Percentiles rank a stretch among this genome's conserved stretches.
phyloP scores from a whole-genome alignment of 23 red algal genomes.

The Gracilaria gracilis region DNA sequence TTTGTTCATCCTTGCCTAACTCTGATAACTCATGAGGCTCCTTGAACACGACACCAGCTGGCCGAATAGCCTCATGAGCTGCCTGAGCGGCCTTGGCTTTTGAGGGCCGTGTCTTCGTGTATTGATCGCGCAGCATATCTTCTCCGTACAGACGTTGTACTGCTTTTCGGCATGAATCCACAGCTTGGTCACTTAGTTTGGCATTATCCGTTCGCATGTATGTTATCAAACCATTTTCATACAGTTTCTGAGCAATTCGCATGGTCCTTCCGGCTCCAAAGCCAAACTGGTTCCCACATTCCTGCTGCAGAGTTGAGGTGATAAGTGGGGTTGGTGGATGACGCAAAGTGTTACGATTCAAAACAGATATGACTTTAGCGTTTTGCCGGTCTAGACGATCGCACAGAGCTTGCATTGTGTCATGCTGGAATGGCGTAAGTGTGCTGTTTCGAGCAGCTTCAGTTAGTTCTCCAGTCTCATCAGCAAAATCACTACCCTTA shows the following conservation, averaged over 20 bases:
- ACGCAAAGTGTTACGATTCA: constrained; percentile 48
- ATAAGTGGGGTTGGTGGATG: constrained; percentile 85
- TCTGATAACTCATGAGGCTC: constrained; percentile 65
- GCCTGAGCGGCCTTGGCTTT: constrained; percentile 90
- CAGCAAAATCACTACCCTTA: constrained; percentile 92
- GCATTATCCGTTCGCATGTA: constrained; percentile 99
- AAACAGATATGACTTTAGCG: constrained; percentile 41
- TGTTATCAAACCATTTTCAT: constrained; percentile 94
- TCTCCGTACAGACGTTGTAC: constrained; percentile 71
- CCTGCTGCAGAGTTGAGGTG: constrained; percentile 97
- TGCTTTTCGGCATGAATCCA: constrained; percentile 61
- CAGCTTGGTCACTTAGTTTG: constrained; percentile 78
- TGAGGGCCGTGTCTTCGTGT: not conserved
- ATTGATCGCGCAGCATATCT: constrained; percentile 54
- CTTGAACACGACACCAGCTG: constrained; percentile 82
- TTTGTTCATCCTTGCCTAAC: constrained; percentile 55
- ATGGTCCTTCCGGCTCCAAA: constrained; percentile 79
- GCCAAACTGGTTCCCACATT: constrained; percentile 78
- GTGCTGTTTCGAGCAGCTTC: constrained; percentile 3
- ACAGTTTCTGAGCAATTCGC: constrained; percentile 91
- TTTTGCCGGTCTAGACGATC: constrained; percentile 13
- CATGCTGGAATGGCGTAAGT: constrained; percentile 34
- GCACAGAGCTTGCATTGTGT: constrained; percentile 36
- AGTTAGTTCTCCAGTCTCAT: constrained; percentile 68
- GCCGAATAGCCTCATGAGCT: constrained; percentile 99